Conservation (phyloP, 768 basidiomycete genomes). For the Boletus vinaceobasis region DNA sequence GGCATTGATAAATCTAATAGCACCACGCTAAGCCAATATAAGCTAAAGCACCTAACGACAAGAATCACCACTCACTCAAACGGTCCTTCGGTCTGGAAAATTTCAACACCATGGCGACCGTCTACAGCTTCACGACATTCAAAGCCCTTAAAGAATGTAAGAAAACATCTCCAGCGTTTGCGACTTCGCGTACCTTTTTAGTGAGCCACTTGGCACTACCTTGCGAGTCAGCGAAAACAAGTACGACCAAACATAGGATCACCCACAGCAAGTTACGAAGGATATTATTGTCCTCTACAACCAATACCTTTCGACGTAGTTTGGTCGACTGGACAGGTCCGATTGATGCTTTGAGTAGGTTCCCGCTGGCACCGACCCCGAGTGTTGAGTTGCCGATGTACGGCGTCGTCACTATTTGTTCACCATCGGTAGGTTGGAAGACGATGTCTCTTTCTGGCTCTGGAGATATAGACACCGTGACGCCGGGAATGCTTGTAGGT, state of each 20-base stretch:
- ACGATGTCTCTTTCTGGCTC: slow-evolving; percentile 31
- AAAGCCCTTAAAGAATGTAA: slow-evolving; percentile 49
- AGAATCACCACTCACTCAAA: slow-evolving; percentile 67
- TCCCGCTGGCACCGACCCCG: slow-evolving; percentile 57
- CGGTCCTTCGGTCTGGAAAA: slow-evolving; percentile 67
- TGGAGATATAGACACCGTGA: slow-evolving; percentile 18
- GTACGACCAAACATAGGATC: not conserved
- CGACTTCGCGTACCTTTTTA: slow-evolving; percentile 40
- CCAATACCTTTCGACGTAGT: slow-evolving; percentile 59
- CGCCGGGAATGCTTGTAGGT: slow-evolving; percentile 6
- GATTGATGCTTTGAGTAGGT: slow-evolving; percentile 65
- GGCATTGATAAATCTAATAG: slow-evolving; percentile 93
- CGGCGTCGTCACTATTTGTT: slow-evolving; percentile 4
- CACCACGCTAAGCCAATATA: slow-evolving; percentile 56
- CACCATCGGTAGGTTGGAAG: slow-evolving; percentile 15
- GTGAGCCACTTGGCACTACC: slow-evolving; percentile 61
- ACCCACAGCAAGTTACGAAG: slow-evolving; percentile 79
- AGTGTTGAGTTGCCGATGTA: slow-evolving; percentile 42
- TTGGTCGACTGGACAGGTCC: slow-evolving; percentile 46
- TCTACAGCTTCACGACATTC: slow-evolving; percentile 78
- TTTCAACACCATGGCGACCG: slow-evolving; percentile 78
- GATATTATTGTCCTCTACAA: slow-evolving; percentile 89
- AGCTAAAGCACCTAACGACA: not conserved
- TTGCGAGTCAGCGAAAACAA: slow-evolving; percentile 9
- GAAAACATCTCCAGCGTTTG: not conserved